Evolutionary conservation across 2,329 filamentous ascomycete genomes (phyloP), one percentile per base, ranked within the genome.

Genomic region (Paramyrothecium roridum): DNA sequence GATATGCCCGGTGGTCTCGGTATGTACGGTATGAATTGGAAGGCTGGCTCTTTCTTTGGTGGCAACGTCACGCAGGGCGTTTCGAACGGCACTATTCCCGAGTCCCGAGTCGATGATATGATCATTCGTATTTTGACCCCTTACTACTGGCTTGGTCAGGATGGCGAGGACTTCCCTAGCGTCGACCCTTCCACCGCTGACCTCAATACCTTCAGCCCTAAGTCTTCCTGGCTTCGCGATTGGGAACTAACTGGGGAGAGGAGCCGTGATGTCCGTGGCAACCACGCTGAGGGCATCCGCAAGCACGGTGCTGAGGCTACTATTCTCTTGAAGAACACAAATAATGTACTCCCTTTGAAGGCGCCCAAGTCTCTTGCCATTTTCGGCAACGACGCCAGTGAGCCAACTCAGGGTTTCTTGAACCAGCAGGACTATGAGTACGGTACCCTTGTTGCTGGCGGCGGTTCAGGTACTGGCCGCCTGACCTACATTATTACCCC

Each of bases 241-340:
- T 75, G 65, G 58, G 73, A 73, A 57, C 59, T 74, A 52, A 84
- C 77, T 0, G 81, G 83, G 2, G 78, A 83, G 58, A 69, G 73
- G 8, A 83, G 85, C 63, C 78, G 64, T 56, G 73, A 76, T 43
- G 75, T 76, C 52, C 79, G 80, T 0, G 83, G 77, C 20, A 76
- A 86, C 62, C 80, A 86, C 34, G 83, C 76, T 4, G 67, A 76
- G 1, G 67, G 86, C 4, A 76, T 83, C 60, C 76, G 82, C 51
- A 82, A 81, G 77, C 80, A 86, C 61, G 78, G 68, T 17, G 68
- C 72, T 16, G 71, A 69, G 55, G 87, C 87, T 20, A 87, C 83
- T 13, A 83, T 91, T 17, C 79, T 93, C 2, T 76, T 93, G 57
- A 93, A 93, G 78, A 93, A 93, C 71, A 74, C 74, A 30, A 78